A percentile compares a stretch with the other conserved stretches of the same genome.
These are phyloP conservation scores for Dendrocalamus latiflorus DNA, from an alignment of 202 grass and related monocot genomes.

Conservation along the genomic window DNA sequence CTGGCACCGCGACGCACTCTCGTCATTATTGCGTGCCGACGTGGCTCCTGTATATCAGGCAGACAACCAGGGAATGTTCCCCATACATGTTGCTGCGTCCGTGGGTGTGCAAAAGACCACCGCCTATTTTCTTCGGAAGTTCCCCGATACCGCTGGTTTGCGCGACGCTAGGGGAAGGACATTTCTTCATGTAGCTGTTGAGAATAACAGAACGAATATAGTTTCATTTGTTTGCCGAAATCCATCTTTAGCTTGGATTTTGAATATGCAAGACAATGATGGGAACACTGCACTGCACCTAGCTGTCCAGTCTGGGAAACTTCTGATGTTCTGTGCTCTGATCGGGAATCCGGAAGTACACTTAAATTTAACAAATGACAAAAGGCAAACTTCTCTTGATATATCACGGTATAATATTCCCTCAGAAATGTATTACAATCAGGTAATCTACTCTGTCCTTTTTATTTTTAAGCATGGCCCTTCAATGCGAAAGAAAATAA, in stretches of 20 bases:
- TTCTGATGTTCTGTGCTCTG: not conserved
- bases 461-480: too few relatives aligned
- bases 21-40: too few relatives aligned
- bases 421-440: too few relatives aligned
- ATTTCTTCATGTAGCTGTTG: too few relatives aligned
- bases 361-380: too few relatives aligned
- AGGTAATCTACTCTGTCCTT: too few relatives aligned
- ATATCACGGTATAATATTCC: not conserved
- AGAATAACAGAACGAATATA: too few relatives aligned
- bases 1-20: too few relatives aligned
- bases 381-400: not conserved
- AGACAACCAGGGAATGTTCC: not conserved
- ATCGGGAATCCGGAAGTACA: not conserved
- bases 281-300: slow-evolving; percentile 25
- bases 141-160: too few relatives aligned
- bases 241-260: not conserved
- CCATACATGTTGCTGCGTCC: not conserved
- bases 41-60: not conserved
- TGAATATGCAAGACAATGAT: not conserved
- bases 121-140: not conserved
- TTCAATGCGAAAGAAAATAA: not conserved
- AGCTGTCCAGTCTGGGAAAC: not conserved
- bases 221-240: too few relatives aligned
- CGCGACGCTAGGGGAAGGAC: too few relatives aligned
- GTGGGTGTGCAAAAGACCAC: fast-evolving